phyloP scores from a whole-genome alignment of 176 grass and related monocot species.

The Eleusine coracana region DNA sequence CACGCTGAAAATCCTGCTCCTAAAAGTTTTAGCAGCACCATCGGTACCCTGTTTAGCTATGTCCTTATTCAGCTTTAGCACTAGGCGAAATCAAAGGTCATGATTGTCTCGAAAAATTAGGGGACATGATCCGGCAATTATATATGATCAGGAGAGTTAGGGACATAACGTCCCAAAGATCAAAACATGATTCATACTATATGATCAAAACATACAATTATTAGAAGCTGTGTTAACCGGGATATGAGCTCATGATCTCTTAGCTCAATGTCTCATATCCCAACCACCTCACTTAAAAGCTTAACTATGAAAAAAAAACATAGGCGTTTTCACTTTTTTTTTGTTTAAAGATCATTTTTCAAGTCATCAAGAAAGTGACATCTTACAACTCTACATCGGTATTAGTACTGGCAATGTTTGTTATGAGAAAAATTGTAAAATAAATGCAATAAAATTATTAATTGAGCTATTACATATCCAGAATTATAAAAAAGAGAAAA shows the following conservation, averaged over 20 bases:
- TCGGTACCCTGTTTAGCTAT: too few species aligned
- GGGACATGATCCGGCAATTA: conserved; percentile 2
- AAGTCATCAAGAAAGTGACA: neutral
- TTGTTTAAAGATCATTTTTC: neutral
- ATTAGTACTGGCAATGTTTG: too few species aligned
- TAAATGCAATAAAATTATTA: too few species aligned
- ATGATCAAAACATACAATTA: neutral
- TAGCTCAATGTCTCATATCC: neutral
- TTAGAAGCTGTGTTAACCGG: neutral
- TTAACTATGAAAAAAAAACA: neutral
- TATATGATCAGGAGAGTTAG: neutral
- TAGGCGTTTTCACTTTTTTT: too few species aligned
- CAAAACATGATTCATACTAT: neutral
- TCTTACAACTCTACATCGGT: too few species aligned
- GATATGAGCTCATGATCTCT: neutral
- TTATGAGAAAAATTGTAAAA: too few species aligned
- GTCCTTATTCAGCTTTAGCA: too few species aligned
- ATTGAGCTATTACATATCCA: too few species aligned
- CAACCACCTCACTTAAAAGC: neutral
- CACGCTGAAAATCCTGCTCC: neutral
- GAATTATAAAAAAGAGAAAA: too few species aligned
- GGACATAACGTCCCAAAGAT: neutral
- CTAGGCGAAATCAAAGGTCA: neutral
- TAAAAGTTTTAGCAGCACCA: neutral
- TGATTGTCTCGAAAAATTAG: neutral